Evolutionary conservation across 176 grass and related monocot species (phyloP).

Genomic region (Cocos nucifera): DNA sequence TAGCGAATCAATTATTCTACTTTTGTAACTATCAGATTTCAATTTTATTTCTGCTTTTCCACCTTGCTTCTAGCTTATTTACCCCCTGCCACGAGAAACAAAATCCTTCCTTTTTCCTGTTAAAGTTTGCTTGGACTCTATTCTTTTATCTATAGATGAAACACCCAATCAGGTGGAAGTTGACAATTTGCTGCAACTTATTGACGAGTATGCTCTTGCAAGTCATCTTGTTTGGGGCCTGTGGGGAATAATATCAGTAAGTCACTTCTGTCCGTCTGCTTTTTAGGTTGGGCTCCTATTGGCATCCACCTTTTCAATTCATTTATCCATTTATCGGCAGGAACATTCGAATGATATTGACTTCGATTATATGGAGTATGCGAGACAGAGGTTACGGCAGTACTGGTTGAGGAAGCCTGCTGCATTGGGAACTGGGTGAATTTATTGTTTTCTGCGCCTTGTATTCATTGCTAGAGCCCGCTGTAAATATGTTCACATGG

Average conservation of each 20-base stretch:
- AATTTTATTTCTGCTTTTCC: no score
- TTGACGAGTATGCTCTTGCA: conserved; percentile 54
- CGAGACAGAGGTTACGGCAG: conserved; percentile 55
- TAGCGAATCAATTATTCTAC: no score
- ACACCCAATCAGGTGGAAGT: conserved; percentile 35
- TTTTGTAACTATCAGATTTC: no score
- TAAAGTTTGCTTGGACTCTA: background rate
- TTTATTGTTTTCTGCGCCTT: background rate
- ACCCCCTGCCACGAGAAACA: no score
- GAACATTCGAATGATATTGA: conserved; percentile 80
- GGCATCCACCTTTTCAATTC: no score
- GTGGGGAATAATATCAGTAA: conserved; percentile 89
- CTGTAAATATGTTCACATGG: no score
- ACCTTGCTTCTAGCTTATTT: no score
- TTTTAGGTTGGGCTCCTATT: no score
- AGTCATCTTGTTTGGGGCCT: conserved; percentile 87
- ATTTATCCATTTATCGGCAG: conserved; percentile 15
- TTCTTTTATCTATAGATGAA: conserved; percentile 30
- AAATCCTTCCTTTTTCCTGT: no score
- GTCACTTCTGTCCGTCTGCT: background rate
- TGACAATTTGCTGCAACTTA: conserved; percentile 39
- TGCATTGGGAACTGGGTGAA: conserved; percentile 25
- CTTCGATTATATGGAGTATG: conserved; percentile 75
- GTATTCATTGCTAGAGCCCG: no score
- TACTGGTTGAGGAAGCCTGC: conserved; percentile 56